Conservation (phyloP, 441 rosid genomes). For the Raphanus hybrid region DNA sequence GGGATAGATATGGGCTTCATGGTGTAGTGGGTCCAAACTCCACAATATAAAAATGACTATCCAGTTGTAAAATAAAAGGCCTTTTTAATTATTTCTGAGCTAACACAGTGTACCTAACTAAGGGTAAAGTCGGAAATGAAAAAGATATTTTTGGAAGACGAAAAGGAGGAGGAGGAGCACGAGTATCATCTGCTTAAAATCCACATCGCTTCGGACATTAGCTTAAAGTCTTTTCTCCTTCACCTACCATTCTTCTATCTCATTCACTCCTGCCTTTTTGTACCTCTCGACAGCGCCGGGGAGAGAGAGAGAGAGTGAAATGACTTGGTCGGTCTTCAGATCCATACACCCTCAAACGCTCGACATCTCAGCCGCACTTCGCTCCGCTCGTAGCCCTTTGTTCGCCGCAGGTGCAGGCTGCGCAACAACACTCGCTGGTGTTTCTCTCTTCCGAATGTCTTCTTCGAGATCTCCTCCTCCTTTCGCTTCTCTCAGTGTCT, state of each 20-base stretch:
- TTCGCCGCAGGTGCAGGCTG: slow-evolving; percentile 57
- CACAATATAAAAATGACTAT: neutral
- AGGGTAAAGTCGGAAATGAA: slow-evolving; percentile 38
- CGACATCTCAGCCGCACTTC: slow-evolving; percentile 48
- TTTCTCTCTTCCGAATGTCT: slow-evolving; percentile 50
- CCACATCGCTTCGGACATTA: slow-evolving; percentile 26
- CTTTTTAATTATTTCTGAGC: neutral
- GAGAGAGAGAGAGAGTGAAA: slow-evolving; percentile 31
- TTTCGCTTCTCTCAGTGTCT: slow-evolving; percentile 63
- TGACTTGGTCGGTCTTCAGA: slow-evolving; percentile 64
- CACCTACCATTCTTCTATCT: slow-evolving; percentile 38
- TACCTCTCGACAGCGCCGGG: slow-evolving; percentile 21
- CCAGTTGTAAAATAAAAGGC: neutral
- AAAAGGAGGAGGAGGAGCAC: slow-evolving; percentile 3
- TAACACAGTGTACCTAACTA: slow-evolving; percentile 33
- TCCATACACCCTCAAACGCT: slow-evolving; percentile 49
- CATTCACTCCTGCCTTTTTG: neutral
- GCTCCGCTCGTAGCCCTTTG: slow-evolving; percentile 46
- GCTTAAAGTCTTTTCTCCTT: slow-evolving; percentile 15
- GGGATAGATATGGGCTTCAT: neutral
- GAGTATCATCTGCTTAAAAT: slow-evolving; percentile 45
- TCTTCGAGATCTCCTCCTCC: slow-evolving; percentile 47
- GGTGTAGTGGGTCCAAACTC: slow-evolving; percentile 24
- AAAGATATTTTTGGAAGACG: slow-evolving; percentile 24
- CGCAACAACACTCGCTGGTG: slow-evolving; percentile 59